Conservation (phyloP, 1,284 basidiomycete genomes). For the Melampsora occidentalis region DNA sequence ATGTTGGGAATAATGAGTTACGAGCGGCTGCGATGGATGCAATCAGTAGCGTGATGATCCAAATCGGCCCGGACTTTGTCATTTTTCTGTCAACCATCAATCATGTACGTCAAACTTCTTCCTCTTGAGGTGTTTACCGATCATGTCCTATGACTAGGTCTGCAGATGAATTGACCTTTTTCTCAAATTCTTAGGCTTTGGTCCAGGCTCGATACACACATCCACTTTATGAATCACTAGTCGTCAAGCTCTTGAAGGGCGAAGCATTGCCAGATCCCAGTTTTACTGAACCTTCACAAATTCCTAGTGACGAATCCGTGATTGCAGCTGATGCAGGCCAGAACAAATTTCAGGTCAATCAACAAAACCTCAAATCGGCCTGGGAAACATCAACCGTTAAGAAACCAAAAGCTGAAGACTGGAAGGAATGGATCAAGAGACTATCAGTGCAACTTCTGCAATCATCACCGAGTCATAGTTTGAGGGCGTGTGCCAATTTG, state of each 20-base stretch:
- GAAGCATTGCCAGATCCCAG: slow-evolving; percentile 73
- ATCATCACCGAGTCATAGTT: slow-evolving; percentile 93
- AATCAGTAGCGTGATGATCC: slow-evolving; percentile 82
- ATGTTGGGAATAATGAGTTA: slow-evolving; percentile 73
- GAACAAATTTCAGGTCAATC: slow-evolving; percentile 91
- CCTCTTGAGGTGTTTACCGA: not conserved
- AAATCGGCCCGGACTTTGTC: slow-evolving; percentile 93
- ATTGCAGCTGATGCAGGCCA: slow-evolving; percentile 63
- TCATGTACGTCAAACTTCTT: slow-evolving; percentile 63
- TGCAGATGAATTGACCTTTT: not conserved
- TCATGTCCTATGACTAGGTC: not conserved
- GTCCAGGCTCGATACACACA: slow-evolving; percentile 78
- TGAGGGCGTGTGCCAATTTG: slow-evolving; percentile 89
- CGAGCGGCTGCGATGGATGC: slow-evolving; percentile 88
- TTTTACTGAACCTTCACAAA: slow-evolving; percentile 55
- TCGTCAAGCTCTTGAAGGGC: slow-evolving; percentile 83
- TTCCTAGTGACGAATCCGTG: slow-evolving; percentile 54
- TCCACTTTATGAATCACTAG: slow-evolving; percentile 79
- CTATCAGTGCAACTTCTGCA: slow-evolving; percentile 96
- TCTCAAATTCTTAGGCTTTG: slow-evolving; percentile 61
- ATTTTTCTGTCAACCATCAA: slow-evolving; percentile 96
- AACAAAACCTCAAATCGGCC: slow-evolving; percentile 93
- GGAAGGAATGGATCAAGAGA: slow-evolving; percentile 93
- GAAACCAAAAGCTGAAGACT: slow-evolving; percentile 66
- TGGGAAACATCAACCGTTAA: slow-evolving; percentile 85